Conservation (phyloP, 306 rosid genomes). For the Cajanus cajan region DNA sequence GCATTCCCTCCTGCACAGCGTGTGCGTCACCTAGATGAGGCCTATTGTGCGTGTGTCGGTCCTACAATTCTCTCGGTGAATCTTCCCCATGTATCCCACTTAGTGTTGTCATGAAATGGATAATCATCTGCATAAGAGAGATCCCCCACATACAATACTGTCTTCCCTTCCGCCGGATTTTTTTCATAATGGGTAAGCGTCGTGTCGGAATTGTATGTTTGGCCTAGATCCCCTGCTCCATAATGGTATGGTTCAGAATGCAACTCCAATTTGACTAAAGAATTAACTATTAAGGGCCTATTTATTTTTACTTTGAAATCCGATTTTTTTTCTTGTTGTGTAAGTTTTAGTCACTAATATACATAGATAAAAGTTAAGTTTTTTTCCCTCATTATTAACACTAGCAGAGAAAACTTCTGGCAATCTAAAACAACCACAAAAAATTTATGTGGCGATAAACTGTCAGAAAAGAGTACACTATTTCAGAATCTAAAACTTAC, state of each 20-base stretch:
- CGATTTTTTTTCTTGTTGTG: not conserved
- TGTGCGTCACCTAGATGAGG: no score
- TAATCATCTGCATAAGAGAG: conserved; percentile 71
- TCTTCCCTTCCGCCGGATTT: conserved; percentile 30
- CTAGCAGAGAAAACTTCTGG: no score
- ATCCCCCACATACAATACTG: conserved; percentile 23
- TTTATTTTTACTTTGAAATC: not conserved
- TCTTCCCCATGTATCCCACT: conserved; percentile 87
- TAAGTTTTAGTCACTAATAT: no score
- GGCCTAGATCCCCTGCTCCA: conserved; percentile 76
- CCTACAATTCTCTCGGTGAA: conserved; percentile 60
- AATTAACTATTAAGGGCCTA: not conserved
- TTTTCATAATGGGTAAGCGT: conserved; percentile 63
- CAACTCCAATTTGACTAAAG: not conserved
- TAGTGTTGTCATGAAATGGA: conserved; percentile 60
- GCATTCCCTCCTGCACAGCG: no score
- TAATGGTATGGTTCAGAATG: not conserved
- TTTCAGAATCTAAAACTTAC: no score
- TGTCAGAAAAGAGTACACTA: no score
- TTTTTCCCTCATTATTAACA: no score
- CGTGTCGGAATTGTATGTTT: conserved; percentile 54
- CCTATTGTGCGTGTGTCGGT: no score
- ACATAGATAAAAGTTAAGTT: no score
- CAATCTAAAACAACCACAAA: not conserved
- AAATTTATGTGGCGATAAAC: not conserved